These are phyloP conservation scores for Rehmannia glutinosa DNA, from an alignment of 257 asterid genomes.

Conservation along the genomic window DNA sequence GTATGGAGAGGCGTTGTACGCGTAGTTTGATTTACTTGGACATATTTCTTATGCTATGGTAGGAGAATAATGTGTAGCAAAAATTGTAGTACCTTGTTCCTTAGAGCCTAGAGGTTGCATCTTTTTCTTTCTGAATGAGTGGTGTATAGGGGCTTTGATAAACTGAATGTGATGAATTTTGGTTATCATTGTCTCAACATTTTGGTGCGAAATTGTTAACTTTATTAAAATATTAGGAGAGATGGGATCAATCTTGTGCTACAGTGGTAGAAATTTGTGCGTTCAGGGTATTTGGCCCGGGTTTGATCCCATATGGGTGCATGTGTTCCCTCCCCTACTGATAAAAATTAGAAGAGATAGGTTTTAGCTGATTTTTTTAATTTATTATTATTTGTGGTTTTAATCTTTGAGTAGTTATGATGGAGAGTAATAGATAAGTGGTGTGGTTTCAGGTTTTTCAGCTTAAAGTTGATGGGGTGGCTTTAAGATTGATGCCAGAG, in stretches of 20 bases:
- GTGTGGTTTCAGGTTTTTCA: constrained; percentile 73
- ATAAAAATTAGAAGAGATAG: too few relatives aligned
- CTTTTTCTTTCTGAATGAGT: too few relatives aligned
- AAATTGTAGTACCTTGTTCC: background rate
- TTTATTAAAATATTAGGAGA: background rate
- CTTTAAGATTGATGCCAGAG: constrained; percentile 89
- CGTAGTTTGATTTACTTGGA: background rate
- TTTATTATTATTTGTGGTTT: background rate
- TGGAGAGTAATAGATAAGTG: constrained; percentile 16
- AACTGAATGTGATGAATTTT: background rate
- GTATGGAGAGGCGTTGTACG: background rate
- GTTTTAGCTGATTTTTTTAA: background rate
- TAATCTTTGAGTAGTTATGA: constrained; percentile 1
- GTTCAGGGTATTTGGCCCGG: too few relatives aligned
- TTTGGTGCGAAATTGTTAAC: background rate
- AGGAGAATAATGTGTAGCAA: background rate
- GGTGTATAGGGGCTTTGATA: background rate
- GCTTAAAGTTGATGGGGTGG: constrained; percentile 85
- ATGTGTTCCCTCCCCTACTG: too few relatives aligned
- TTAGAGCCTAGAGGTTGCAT: constrained; percentile 1
- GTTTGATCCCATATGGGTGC: too few relatives aligned
- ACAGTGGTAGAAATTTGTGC: too few relatives aligned
- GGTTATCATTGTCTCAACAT: background rate
- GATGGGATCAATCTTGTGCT: too few relatives aligned
- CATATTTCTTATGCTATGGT: background rate